phyloP scores from a whole-genome alignment of 148 eudicot species.

The Oxyria digyna region DNA sequence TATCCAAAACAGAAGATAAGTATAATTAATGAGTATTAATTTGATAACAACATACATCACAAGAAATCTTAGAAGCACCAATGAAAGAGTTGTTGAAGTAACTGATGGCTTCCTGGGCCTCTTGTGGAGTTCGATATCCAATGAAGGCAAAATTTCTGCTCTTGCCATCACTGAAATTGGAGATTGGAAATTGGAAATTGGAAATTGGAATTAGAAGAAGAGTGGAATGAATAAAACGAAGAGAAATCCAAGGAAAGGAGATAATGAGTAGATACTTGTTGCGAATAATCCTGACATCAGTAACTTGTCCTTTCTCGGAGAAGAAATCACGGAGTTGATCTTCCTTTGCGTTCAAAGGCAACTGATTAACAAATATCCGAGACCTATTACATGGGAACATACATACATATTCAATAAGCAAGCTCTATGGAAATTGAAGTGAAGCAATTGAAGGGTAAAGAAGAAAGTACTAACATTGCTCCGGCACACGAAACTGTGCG shows the following conservation, averaged over 20 bases:
- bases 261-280: conserved; percentile 30
- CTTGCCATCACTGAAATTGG: conserved; percentile 76
- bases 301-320: conserved; percentile 83
- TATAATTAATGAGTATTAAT: too few relatives aligned
- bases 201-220: background rate
- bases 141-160: conserved; percentile 86
- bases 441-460: background rate
- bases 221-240: too few relatives aligned
- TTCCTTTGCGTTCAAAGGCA: conserved; percentile 58
- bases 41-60: conserved; percentile 59
- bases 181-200: background rate
- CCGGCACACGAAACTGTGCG: background rate
- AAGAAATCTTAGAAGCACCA: conserved; percentile 55
- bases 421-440: background rate
- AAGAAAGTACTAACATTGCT: background rate
- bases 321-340: conserved; percentile 68
- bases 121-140: conserved; percentile 64
- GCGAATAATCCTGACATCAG: conserved; percentile 86
- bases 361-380: conserved; percentile 69
- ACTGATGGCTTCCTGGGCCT: conserved; percentile 67
- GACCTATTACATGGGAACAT: conserved; percentile 37
- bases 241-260: background rate
- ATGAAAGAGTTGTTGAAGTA: conserved; percentile 66
- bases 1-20: too few relatives aligned
- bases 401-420: background rate